These are phyloP conservation scores for Lactuca sativa DNA, from an alignment of 129 eudicot genomes.

Conservation along the genomic window DNA sequence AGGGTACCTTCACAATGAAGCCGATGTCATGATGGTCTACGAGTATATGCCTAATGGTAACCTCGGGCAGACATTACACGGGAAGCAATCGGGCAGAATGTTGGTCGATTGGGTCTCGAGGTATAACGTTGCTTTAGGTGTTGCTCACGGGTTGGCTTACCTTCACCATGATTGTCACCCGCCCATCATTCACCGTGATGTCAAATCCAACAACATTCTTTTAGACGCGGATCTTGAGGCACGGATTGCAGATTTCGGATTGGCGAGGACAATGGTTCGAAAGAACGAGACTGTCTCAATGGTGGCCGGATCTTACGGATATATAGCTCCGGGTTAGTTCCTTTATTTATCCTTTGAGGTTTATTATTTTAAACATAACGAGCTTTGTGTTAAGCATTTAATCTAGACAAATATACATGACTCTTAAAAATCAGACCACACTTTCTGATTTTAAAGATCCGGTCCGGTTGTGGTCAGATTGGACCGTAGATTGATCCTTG, in stretches of 20 bases:
- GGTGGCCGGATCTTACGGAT: conserved; percentile 79
- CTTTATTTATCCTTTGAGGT: background rate
- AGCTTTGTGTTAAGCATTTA: background rate
- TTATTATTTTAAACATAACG: too few species aligned
- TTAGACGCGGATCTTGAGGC: conserved; percentile 63
- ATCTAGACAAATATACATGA: background rate
- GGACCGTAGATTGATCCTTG: too few species aligned
- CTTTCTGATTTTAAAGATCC: too few species aligned
- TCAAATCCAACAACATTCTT: conserved; percentile 62
- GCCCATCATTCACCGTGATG: conserved; percentile 63
- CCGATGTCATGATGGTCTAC: conserved; percentile 62
- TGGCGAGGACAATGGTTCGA: conserved; percentile 59
- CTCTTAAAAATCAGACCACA: too few species aligned
- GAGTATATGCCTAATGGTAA: conserved; percentile 75
- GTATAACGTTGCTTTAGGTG: conserved; percentile 61
- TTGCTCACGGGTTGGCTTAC: conserved; percentile 72
- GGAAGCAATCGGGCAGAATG: conserved; percentile 44
- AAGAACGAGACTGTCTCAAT: conserved; percentile 70
- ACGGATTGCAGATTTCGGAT: conserved; percentile 65
- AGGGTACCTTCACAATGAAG: conserved; percentile 67
- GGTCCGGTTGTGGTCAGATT: too few species aligned
- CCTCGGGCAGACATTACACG: conserved; percentile 59
- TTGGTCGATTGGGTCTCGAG: conserved; percentile 75
- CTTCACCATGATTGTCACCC: conserved; percentile 72
- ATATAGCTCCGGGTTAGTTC: conserved; percentile 69